Base-by-base conservation (phyloP, 164 flowering plant genomes). In the Annona squamosa region DNA sequence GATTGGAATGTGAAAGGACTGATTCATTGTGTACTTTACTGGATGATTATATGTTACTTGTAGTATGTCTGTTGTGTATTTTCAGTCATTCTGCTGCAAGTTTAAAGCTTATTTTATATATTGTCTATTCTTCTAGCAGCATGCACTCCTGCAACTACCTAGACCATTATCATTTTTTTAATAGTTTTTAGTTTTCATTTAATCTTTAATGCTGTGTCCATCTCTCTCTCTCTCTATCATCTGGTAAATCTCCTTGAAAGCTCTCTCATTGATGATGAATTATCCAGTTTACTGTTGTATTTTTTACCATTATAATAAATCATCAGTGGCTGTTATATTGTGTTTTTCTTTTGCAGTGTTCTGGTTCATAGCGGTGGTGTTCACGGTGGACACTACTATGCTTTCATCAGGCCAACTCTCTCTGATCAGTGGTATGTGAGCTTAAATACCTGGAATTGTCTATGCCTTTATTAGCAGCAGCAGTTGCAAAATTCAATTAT, bases 341-440 rank as follows among this genome's bases (percentile, higher is more conserved):
- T 52, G 13, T 52, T 9, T 16, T 16, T 52, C 3, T 78, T 56
- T 76, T 75, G 80, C 84, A 84, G 86, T 78, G 86, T 84, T 68
- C 81, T 84, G 62, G 86, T 84, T 80, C 86, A 84, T 56, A 84
- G 86, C 76, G 86, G 86, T 19, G 86, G 86, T 52, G 86, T 84
- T 70, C 86, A 84, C 68, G 84, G 86, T 72, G 86, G 86, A 67
- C 86, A 84, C 68, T 84, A 84, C 71, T 82, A 84, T 73, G 86
- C 84, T 72, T 84, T 81, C 73, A 84, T 84, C 68, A 76, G 86
- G 81, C 86, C 86, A 17, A 84, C 84, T 17, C 83, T 84, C 69
- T 76, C 86, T 44, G 86, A 82, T 73, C 84, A 84, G 7, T 84
- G 86, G 86, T 84, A 78, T 72, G 80, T 66, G 13, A 9, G 13